These are phyloP conservation scores for Zymoseptoria crescenta DNA, from an alignment of 2,329 filamentous ascomycete genomes.

Conservation along the genomic window DNA sequence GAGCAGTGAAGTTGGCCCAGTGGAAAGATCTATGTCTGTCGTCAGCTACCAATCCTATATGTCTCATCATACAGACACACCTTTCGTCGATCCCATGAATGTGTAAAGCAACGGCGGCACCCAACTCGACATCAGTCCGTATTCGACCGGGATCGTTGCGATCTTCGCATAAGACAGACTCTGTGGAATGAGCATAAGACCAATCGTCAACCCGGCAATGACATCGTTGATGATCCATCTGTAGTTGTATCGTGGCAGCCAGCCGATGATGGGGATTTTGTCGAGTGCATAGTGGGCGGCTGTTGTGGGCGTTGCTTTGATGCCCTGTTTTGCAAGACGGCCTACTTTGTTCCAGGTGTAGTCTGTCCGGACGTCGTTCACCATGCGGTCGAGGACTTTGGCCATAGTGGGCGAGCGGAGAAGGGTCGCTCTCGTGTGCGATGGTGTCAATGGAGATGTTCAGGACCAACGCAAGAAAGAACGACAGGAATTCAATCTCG, in stretches of 20 bases:
- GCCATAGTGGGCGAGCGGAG: neutral
- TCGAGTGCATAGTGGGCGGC: conserved; percentile 50
- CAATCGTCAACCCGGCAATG: conserved; percentile 54
- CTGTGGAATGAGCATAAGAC: conserved; percentile 47
- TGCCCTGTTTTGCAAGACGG: conserved; percentile 27
- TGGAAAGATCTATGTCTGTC: conserved; percentile 46
- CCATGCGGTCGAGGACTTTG: conserved; percentile 6
- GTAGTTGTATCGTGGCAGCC: conserved; percentile 55
- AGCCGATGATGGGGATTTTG: conserved; percentile 55
- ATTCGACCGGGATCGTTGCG: conserved; percentile 53
- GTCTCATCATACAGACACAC: conserved; percentile 26
- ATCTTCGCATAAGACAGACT: conserved; percentile 56
- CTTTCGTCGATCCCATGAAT: conserved; percentile 56
- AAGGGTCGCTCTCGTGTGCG: neutral
- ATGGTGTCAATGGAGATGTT: neutral
- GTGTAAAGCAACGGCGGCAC: conserved; percentile 50
- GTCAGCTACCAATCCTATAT: neutral
- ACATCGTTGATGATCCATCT: conserved; percentile 55
- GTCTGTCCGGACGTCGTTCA: conserved; percentile 16
- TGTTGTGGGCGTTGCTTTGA: conserved; percentile 43
- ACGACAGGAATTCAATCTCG: neutral
- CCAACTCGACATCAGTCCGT: conserved; percentile 55
- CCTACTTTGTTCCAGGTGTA: conserved; percentile 23
- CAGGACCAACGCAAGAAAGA: neutral
- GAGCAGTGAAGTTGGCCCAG: conserved; percentile 57